Conservation (phyloP, 2,329 filamentous ascomycete species). For the Aspergillus pseudoterreus region DNA sequence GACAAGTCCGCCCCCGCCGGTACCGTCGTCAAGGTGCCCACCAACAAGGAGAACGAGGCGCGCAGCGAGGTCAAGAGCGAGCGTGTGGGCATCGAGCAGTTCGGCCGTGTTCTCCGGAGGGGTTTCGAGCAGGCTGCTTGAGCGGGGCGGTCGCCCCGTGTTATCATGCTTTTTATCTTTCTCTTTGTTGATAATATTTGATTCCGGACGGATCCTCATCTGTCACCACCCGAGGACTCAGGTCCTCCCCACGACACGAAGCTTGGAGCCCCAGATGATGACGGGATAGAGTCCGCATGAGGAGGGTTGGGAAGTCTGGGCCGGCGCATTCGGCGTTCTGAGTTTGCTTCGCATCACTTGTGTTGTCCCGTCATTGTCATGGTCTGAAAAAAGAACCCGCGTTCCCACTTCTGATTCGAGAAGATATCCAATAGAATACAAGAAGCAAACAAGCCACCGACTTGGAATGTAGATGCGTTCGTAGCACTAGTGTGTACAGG, state of each 20-base stretch:
- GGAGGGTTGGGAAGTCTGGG: constrained; percentile 20
- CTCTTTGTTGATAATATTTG: constrained; percentile 14
- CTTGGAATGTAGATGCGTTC: background rate
- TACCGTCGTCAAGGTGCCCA: constrained; percentile 68
- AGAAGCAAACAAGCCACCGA: constrained; percentile 1
- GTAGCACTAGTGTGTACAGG: background rate
- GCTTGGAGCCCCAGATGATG: constrained; percentile 15
- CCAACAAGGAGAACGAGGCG: constrained; percentile 96
- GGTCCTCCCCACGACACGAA: constrained; percentile 8
- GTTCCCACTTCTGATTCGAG: constrained; percentile 1
- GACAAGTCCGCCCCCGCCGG: constrained; percentile 46
- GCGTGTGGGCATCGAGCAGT: constrained; percentile 64
- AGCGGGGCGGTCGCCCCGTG: constrained; percentile 9
- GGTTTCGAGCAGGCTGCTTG: constrained; percentile 79
- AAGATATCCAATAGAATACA: constrained; percentile 10
- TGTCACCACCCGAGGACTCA: constrained; percentile 2
- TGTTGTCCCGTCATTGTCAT: constrained; percentile 14
- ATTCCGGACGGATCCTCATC: background rate
- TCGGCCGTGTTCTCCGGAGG: constrained; percentile 67
- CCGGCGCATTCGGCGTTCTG: constrained; percentile 26
- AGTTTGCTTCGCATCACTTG: constrained; percentile 20
- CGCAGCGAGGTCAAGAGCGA: constrained; percentile 93
- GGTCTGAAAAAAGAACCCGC: constrained; percentile 3
- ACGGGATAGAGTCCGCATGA: constrained; percentile 17
- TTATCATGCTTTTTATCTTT: constrained; percentile 1